A percentile compares a stretch with the other conserved stretches of the same genome.
phyloP scores from a whole-genome alignment of 148 eudicot species.

The Silene conica region DNA sequence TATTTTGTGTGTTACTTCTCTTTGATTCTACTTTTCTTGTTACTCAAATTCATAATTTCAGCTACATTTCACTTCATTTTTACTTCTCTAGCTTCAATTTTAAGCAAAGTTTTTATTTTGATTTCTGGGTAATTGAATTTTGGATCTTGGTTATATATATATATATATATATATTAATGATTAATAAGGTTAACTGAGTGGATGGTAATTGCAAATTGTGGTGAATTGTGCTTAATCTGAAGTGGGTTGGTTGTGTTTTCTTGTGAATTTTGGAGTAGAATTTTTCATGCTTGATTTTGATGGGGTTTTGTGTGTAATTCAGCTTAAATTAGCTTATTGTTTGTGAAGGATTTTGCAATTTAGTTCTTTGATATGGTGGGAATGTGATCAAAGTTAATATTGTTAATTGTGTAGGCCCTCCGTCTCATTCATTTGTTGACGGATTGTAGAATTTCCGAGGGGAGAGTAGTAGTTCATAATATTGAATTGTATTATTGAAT shows the following conservation, averaged over 20 bases:
- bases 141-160: conserved; percentile 15
- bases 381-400: neutral
- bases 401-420: neutral
- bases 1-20: neutral
- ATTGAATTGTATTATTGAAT: no score
- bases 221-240: no score
- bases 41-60: neutral
- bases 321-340: neutral
- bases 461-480: no score
- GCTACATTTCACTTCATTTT: neutral
- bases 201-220: neutral
- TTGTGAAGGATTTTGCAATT: neutral
- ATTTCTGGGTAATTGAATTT: conserved; percentile 15
- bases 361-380: neutral
- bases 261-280: neutral
- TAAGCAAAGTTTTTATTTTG: neutral
- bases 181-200: neutral
- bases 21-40: neutral
- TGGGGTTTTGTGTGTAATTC: neutral
- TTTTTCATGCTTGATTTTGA: neutral
- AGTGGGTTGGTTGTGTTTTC: neutral
- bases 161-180: neutral
- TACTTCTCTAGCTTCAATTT: conserved; percentile 6
- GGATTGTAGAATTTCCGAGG: no score
- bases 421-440: no score